These are phyloP conservation scores for Nakaseomyces nivariensis DNA, from an alignment of 1,139 yeast species.

Conservation along the genomic window DNA sequence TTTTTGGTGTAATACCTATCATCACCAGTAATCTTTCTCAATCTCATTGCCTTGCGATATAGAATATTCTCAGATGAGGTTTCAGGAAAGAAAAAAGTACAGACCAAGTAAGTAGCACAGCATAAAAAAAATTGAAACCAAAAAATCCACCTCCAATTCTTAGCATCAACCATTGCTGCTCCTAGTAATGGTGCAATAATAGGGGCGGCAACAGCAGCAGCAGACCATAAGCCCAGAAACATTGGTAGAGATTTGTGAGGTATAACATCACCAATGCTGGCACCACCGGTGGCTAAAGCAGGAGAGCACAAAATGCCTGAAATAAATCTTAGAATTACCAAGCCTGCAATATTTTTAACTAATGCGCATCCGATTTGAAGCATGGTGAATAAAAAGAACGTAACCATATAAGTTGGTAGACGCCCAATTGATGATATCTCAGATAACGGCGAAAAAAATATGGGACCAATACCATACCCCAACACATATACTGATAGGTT, in stretches of 20 bases:
- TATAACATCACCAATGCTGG: constrained; percentile 46
- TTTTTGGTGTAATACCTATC: constrained; percentile 29
- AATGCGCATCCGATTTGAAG: constrained; percentile 55
- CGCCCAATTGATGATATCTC: constrained; percentile 47
- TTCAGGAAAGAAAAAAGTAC: constrained; percentile 40
- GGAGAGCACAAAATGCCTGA: constrained; percentile 50
- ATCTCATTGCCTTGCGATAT: constrained; percentile 37
- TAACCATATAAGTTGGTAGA: constrained; percentile 40
- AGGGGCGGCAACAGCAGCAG: constrained; percentile 50
- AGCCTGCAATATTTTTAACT: constrained; percentile 41
- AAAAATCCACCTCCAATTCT: constrained; percentile 40
- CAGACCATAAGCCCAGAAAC: constrained; percentile 43
- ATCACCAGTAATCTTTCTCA: constrained; percentile 41
- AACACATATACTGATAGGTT: constrained; percentile 30
- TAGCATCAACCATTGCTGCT: constrained; percentile 36
- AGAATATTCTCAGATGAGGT: constrained; percentile 40
- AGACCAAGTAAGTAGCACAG: constrained; percentile 32
- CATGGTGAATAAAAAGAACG: constrained; percentile 46
- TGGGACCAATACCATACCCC: constrained; percentile 50
- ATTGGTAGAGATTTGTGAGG: constrained; percentile 33
- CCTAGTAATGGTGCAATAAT: constrained; percentile 57
- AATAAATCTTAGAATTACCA: constrained; percentile 44
- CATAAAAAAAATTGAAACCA: constrained; percentile 38
- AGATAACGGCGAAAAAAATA: constrained; percentile 45
- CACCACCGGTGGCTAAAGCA: constrained; percentile 50